phyloP scores from a whole-genome alignment of 306 rosid genomes.

The Canavalia gladiata region DNA sequence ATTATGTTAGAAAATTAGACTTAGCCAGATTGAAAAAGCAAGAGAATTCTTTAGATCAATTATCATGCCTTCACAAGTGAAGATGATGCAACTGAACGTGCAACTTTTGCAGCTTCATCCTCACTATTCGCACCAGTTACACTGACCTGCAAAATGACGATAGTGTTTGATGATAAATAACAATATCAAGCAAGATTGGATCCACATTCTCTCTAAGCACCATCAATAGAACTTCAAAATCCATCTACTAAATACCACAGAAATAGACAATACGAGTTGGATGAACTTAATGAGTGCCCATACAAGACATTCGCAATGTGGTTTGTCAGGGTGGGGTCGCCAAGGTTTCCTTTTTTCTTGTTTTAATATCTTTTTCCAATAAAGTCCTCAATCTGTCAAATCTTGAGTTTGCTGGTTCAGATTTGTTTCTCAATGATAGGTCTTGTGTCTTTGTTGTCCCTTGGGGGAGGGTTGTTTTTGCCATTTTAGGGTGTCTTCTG shows the following conservation, averaged over 20 bases:
- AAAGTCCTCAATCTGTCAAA: background rate
- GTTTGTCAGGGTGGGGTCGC: background rate
- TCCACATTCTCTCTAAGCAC: conserved; percentile 27
- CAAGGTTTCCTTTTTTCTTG: background rate
- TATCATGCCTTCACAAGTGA: conserved; percentile 81
- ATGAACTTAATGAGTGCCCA: background rate
- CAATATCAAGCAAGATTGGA: background rate
- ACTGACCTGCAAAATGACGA: conserved; percentile 63
- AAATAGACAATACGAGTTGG: background rate
- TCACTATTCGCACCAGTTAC: conserved; percentile 83
- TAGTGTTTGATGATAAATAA: conserved; percentile 29
- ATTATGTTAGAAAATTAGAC: conserved; percentile 34
- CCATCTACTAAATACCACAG: conserved; percentile 29
- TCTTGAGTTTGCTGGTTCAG: background rate
- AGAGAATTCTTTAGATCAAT: conserved; percentile 34
- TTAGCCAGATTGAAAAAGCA: conserved; percentile 9
- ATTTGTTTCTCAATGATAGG: background rate
- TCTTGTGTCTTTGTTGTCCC: background rate
- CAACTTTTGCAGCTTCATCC: conserved; percentile 88
- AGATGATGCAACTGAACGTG: conserved; percentile 92
- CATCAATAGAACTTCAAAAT: conserved; percentile 19
- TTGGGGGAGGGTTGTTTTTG: background rate
- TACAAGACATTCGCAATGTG: background rate
- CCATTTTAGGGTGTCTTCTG: background rate
- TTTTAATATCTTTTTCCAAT: background rate